Evolutionary conservation across 176 grass and related monocot species (phyloP).

Genomic region (Aegilops speltoides): DNA sequence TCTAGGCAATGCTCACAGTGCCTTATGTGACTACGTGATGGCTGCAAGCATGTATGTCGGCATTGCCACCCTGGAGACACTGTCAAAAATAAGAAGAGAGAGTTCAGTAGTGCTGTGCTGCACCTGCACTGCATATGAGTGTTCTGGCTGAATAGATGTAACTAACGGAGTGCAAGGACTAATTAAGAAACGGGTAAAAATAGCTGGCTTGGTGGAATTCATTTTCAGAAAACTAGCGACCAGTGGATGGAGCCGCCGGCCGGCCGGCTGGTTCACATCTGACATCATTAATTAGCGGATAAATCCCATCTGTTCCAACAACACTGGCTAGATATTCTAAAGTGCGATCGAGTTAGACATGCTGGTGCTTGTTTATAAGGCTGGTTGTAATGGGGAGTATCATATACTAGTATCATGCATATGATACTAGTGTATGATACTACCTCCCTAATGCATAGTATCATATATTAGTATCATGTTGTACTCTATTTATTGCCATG

Average conservation of each 20-base stretch:
- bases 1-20: neutral
- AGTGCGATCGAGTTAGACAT: neutral
- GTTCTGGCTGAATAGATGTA: neutral
- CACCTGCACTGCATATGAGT: neutral
- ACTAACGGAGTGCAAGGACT: neutral
- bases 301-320: neutral
- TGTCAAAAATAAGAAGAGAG: neutral
- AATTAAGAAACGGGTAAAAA: neutral
- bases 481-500: too few relatives aligned
- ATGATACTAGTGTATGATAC: too few relatives aligned
- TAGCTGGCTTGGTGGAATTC: neutral
- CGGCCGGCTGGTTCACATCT: neutral
- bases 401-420: too few relatives aligned
- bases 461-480: too few relatives aligned
- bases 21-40: neutral
- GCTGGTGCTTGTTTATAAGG: neutral
- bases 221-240: constrained; percentile 1
- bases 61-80: neutral
- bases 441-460: too few relatives aligned
- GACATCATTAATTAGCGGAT: neutral
- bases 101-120: neutral
- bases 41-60: constrained; percentile 16
- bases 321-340: neutral
- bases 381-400: too few relatives aligned
- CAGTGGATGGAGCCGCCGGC: neutral